phyloP scores from a whole-genome alignment of 768 basidiomycete genomes.

The Strobilomyces confusus region DNA sequence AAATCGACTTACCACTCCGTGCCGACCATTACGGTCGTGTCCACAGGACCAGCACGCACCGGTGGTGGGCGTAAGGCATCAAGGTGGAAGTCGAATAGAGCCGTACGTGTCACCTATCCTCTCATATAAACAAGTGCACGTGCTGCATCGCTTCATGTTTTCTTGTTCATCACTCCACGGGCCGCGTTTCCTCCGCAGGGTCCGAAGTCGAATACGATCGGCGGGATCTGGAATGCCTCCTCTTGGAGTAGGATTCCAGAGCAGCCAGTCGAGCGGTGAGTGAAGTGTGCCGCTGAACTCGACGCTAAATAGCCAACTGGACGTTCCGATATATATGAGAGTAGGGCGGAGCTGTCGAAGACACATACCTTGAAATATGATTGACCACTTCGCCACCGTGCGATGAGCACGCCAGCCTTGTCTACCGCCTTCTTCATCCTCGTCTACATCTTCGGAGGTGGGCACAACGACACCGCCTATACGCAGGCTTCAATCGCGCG shows the following conservation, averaged over 20 bases:
- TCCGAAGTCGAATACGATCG: slow-evolving; percentile 61
- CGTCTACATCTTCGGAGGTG: slow-evolving; percentile 43
- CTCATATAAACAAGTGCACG: too few species aligned
- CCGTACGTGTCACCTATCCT: too few species aligned
- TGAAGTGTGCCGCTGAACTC: slow-evolving; percentile 57
- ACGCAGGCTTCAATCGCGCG: slow-evolving; percentile 58
- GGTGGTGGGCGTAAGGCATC: too few species aligned
- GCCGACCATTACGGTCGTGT: slow-evolving; percentile 79
- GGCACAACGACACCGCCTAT: slow-evolving; percentile 57
- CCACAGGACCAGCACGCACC: too few species aligned
- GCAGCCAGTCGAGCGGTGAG: slow-evolving; percentile 66
- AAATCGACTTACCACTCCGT: slow-evolving; percentile 62
- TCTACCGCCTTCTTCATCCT: slow-evolving; percentile 34
- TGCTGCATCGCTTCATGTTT: too few species aligned
- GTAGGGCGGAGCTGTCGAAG: too few species aligned
- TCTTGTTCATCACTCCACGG: too few species aligned
- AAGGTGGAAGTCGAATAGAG: too few species aligned
- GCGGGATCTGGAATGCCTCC: slow-evolving; percentile 55
- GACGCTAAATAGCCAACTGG: slow-evolving; percentile 82
- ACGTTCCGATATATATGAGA: slow-evolving; percentile 51
- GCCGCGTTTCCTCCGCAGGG: too few species aligned
- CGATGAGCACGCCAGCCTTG: slow-evolving; percentile 71
- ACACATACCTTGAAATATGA: slow-evolving; percentile 62
- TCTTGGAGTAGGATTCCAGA: slow-evolving; percentile 81
- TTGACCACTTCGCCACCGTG: slow-evolving; percentile 61